phyloP scores from a whole-genome alignment of 345 rosid species.

The Rhodomyrtus tomentosa region DNA sequence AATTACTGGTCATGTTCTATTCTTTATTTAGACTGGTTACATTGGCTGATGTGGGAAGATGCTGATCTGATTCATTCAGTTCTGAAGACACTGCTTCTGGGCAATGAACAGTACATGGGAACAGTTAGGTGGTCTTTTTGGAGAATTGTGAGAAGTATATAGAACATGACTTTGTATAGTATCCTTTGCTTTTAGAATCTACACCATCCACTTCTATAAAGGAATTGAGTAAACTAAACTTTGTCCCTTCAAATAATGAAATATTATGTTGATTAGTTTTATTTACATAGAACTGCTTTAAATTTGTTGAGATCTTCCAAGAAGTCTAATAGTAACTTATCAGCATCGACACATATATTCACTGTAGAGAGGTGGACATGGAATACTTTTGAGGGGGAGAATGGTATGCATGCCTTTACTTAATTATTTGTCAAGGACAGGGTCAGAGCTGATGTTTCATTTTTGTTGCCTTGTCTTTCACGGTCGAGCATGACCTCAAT shows the following conservation, averaged over 20 bases:
- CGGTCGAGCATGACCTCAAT: not conserved
- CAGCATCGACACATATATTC: not conserved
- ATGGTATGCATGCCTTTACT: not conserved
- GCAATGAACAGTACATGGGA: not conserved
- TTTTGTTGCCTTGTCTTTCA: not conserved
- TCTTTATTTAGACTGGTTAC: not conserved
- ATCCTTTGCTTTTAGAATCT: not conserved
- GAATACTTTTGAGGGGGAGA: not conserved
- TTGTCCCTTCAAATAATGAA: not conserved
- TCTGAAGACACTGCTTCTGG: not conserved
- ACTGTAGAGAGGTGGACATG: not conserved
- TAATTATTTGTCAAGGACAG: not conserved
- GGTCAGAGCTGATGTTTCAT: not conserved
- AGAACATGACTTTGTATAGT: not conserved
- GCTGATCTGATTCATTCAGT: not conserved
- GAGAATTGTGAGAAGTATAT: not conserved
- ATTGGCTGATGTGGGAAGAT: not conserved
- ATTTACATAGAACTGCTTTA: not conserved
- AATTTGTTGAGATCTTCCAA: not conserved
- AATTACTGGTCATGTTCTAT: not conserved
- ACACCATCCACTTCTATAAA: not conserved
- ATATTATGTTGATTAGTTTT: not conserved
- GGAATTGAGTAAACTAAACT: not conserved
- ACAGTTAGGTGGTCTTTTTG: not conserved
- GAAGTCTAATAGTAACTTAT: not conserved